Evolutionary conservation across 1,284 basidiomycete species (phyloP), one percentile per base, ranked within the genome.

Genomic region (Psilocybe mexicana): DNA sequence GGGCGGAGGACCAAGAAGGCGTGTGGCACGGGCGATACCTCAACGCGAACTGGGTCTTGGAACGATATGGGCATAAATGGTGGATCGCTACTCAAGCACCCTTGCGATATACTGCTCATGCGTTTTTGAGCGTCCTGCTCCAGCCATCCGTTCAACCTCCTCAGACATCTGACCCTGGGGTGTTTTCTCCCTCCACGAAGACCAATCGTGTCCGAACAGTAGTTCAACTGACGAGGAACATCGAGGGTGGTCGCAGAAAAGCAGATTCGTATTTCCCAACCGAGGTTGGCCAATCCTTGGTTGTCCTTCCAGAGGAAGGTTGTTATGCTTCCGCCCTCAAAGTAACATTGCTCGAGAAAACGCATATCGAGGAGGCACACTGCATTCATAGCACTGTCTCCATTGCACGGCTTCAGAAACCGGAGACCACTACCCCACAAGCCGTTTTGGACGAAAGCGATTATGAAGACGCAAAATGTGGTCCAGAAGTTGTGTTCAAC

Each of bases 51-150:
- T 93, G 91, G 88, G 85, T 93, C 14, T 76, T 80, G 43, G 92
- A 94, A 68, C 72, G 79, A 28, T 80, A 77, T 53, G 89, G 93
- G 1, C 81, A 79, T 24, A 89, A 85, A 65, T 86, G 84, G 83
- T 92, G 90, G 88, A 89, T 94, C 57, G 92, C 92, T 7, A 81
- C 89, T 0, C 92, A 94, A 69, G 92, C 92, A 0, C 91, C 93
- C 1, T 73, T 92, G 26, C 83, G 80, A 1, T 69, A 76, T 45
- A 92, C 92, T 0, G 75, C 81, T 1, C 87, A 93, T 67, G 76
- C 88, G 3, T 93, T 93, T 70, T 81, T 94, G 64, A 88, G 83
- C 61, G 70, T 90, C 50, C 78, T 92, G 61, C 67, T 79, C 24
- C 80, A 85, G 57, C 78, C 82, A 18, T 66, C 78, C 45, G 70